phyloP scores from a whole-genome alignment of 768 basidiomycete genomes.

The Auriscalpium orientale region DNA sequence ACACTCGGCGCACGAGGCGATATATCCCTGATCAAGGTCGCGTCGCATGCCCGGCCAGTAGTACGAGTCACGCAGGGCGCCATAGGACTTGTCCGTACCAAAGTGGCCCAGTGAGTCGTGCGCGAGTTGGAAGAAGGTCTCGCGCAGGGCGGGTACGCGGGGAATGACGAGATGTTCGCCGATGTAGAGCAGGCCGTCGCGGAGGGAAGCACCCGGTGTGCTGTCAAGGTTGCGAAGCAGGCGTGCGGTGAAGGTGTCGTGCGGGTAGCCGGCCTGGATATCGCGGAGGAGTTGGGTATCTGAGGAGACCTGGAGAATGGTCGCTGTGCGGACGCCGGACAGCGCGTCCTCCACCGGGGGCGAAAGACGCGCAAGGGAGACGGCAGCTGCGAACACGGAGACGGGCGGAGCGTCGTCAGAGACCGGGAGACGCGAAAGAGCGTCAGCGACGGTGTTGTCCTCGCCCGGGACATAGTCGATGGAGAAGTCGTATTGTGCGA shows the following conservation, averaged over 20 bases:
- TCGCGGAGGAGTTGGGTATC: conserved; percentile 8
- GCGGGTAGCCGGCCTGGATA: conserved; percentile 4
- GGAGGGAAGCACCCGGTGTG: background rate
- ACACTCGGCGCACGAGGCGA: conserved; percentile 22
- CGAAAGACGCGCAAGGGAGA: background rate
- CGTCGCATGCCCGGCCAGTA: conserved; percentile 21
- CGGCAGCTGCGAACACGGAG: too few relatives aligned
- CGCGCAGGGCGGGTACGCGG: conserved; percentile 4
- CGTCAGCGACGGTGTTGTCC: conserved; percentile 13
- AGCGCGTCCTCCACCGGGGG: background rate
- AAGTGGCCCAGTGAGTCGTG: conserved; percentile 12
- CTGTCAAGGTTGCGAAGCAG: background rate
- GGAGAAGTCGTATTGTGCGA: conserved; percentile 10
- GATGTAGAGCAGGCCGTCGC: conserved; percentile 14
- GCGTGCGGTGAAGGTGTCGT: conserved; percentile 6
- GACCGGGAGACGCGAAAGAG: conserved; percentile 8
- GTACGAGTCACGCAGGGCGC: background rate
- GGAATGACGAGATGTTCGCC: conserved; percentile 19
- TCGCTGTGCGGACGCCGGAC: background rate
- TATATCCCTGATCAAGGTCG: conserved; percentile 20
- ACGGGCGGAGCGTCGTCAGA: background rate
- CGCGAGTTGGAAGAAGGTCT: conserved; percentile 1
- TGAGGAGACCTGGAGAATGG: conserved; percentile 11
- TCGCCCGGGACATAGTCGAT: conserved; percentile 13
- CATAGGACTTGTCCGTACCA: conserved; percentile 5